Percentiles rank a stretch among this genome's conserved stretches.
These are phyloP conservation scores for Botryotinia globosa DNA, from an alignment of 2,329 filamentous ascomycete species.

Conservation along the genomic window DNA sequence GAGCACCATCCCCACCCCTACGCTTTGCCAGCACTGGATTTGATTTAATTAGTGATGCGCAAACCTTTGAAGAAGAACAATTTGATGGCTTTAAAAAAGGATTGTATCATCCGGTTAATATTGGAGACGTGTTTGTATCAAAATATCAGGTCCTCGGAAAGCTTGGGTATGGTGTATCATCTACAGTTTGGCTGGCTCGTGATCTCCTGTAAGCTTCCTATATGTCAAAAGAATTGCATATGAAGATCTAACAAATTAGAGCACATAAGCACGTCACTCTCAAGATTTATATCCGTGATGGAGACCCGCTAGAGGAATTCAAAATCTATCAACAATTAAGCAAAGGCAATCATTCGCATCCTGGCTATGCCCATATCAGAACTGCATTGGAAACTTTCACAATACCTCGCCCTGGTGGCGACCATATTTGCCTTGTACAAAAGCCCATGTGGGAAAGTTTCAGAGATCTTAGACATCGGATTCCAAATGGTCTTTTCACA, in stretches of 20 bases:
- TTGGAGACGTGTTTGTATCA: constrained; percentile 25
- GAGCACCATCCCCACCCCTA: not conserved
- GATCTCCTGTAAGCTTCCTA: constrained; percentile 24
- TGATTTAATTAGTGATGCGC: not conserved
- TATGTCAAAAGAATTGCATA: not conserved
- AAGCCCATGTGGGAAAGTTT: constrained; percentile 46
- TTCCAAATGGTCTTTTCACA: constrained; percentile 23
- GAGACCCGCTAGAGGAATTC: constrained; percentile 38
- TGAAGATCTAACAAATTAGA: not conserved
- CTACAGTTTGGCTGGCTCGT: constrained; percentile 27
- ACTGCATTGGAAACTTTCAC: constrained; percentile 41
- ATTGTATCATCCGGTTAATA: not conserved
- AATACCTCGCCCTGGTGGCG: constrained; percentile 39
- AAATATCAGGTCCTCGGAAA: constrained; percentile 31
- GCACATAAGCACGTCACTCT: constrained; percentile 20
- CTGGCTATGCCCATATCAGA: not conserved
- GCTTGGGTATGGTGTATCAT: constrained; percentile 26
- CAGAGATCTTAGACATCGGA: constrained; percentile 31
- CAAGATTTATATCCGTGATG: constrained; percentile 21
- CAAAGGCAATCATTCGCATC: constrained; percentile 22
- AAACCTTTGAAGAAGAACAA: not conserved
- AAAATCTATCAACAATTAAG: constrained; percentile 45
- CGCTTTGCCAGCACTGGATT: not conserved
- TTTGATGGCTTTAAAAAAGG: not conserved
- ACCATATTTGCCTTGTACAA: constrained; percentile 42